Evolutionary conservation across 106 monocot species (phyloP).

Genomic region (Ottelia alismoides): DNA sequence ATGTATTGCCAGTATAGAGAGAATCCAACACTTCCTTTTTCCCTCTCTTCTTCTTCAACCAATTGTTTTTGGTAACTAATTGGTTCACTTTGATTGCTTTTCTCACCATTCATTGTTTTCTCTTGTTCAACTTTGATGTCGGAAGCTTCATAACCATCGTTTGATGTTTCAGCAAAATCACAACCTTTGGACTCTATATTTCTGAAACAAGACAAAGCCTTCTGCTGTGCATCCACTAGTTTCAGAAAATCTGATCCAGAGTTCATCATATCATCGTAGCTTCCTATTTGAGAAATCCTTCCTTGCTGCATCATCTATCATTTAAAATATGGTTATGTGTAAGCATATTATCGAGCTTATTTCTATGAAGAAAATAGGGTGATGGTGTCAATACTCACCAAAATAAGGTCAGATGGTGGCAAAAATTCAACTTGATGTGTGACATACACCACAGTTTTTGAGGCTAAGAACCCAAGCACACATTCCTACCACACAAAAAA

Average conservation of each 20-base stretch:
- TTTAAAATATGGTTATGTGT: not conserved
- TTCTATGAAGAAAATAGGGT: not conserved
- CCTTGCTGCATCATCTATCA: slow-evolving; percentile 35
- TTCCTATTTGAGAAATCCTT: slow-evolving; percentile 67
- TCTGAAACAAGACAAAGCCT: slow-evolving; percentile 46
- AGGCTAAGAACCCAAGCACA: slow-evolving; percentile 44
- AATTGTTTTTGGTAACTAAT: slow-evolving; percentile 76
- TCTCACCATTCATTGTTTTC: slow-evolving; percentile 23
- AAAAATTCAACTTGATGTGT: slow-evolving; percentile 85
- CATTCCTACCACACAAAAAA: slow-evolving; percentile 71
- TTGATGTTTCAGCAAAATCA: slow-evolving; percentile 4
- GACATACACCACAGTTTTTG: slow-evolving; percentile 60
- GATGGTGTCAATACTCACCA: not conserved
- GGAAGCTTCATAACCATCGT: slow-evolving; percentile 5
- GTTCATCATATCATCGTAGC: slow-evolving; percentile 55
- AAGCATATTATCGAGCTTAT: not conserved
- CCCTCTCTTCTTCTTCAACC: slow-evolving; percentile 90
- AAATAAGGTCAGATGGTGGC: slow-evolving; percentile 38
- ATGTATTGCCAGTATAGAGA: slow-evolving; percentile 88
- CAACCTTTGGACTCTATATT: slow-evolving; percentile 15
- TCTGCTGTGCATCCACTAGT: slow-evolving; percentile 69
- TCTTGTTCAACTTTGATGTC: not conserved
- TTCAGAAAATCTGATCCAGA: slow-evolving; percentile 82
- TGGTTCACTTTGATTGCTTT: slow-evolving; percentile 21
- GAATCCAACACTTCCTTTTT: slow-evolving; percentile 86